Base-by-base conservation (phyloP, 805 yeast genomes). In the Maudiozyma serrabonitensis region DNA sequence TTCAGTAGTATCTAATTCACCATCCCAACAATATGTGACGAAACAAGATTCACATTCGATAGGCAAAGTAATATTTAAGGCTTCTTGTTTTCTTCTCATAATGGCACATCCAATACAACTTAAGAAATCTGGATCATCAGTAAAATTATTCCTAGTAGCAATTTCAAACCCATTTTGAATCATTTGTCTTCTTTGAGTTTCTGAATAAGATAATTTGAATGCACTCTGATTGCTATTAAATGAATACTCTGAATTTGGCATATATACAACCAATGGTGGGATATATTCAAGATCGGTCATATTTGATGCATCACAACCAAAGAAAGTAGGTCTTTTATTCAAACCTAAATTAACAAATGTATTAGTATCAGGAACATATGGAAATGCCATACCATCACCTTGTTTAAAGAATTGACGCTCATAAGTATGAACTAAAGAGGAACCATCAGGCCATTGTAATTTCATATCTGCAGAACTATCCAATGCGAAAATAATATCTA, bases 21-120 rank as follows among this genome's bases (percentile, higher is more conserved):
- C 81, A 70, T 67, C 74, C 76, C 58, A 79, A 67, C 96, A 88
- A 67, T 87, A 87, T 8, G 70, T 71, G 38, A 71, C 67, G 63
- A 88, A 86, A 64, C 96, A 88, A 46, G 69, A 52, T 56, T 78
- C 69, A 70, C 96, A 88, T 60, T 84, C 87, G 1, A 74, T 81
- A 11, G 72, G 66, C 51, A 84, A 84, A n/a, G 76, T 71, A 38
- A 73, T 64, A 34, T 81, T 80, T 35, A 74, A 66, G 60, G 89
- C 74, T 67, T 87, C 93, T 61, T 82, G 81, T 41, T 83, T 78
- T 63, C 95, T 79, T 69, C 87, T 82, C 50, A 87, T 73, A 42
- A 87, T 76, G 12, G 95, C 95, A 72, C 95, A 87, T 2, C 85
- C 86, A 43, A 87, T 75, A 70, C 95, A 87, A 7, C 80, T 75